Percentiles rank a stretch among this genome's conserved stretches.
These are phyloP conservation scores for Fusarium decemcellulare DNA, from an alignment of 2,329 filamentous ascomycete genomes.

Conservation along the genomic window DNA sequence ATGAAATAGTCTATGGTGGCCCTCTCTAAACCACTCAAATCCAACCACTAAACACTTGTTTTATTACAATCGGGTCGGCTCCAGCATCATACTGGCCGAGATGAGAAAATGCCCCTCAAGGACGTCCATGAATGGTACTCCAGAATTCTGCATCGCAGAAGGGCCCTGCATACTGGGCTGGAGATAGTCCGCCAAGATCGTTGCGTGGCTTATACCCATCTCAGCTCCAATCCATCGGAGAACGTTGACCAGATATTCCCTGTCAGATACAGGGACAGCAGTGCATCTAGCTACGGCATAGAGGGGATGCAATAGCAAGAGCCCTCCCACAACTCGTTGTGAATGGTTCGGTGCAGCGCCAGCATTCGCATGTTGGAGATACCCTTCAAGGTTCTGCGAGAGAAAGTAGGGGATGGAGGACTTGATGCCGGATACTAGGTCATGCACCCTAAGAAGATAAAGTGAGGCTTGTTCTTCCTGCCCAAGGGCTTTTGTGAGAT, in stretches of 20 bases:
- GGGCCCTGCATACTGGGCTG: background rate
- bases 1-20: too few species aligned
- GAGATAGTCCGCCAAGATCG: background rate
- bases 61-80: background rate
- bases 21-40: too few species aligned
- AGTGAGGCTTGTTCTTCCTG: background rate
- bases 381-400: background rate
- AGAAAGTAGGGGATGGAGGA: background rate
- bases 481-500: background rate
- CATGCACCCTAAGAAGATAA: background rate
- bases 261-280: background rate
- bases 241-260: background rate
- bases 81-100: conserved; percentile 4
- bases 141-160: background rate
- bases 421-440: background rate
- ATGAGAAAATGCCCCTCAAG: conserved; percentile 1
- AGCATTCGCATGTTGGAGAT: background rate
- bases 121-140: background rate
- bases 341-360: background rate
- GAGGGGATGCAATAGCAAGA: background rate
- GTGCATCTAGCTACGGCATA: background rate
- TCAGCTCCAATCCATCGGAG: background rate
- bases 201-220: conserved; percentile 2
- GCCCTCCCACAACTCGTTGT: background rate
- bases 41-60: too few species aligned